Conservation (phyloP, 2,329 filamentous ascomycete species). For the Cladosporium sp. region DNA sequence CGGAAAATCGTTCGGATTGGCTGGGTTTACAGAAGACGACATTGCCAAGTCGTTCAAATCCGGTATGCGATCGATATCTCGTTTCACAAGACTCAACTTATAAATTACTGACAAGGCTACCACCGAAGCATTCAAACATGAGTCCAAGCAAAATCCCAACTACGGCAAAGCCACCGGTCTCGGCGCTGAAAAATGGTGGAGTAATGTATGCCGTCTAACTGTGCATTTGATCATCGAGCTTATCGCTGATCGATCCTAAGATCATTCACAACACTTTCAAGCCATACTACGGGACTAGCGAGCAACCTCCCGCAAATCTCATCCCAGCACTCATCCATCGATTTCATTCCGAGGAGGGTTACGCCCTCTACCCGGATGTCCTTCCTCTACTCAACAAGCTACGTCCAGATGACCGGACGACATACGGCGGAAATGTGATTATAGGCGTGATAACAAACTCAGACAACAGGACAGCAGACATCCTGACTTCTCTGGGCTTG, state of each 20-base stretch:
- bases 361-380: conserved; percentile 44
- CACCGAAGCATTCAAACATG: conserved; percentile 42
- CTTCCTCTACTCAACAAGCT: conserved; percentile 41
- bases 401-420: conserved; percentile 17
- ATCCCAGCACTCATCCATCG: conserved; percentile 44
- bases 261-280: conserved; percentile 51
- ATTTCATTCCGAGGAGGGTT: conserved; percentile 51
- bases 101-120: neutral
- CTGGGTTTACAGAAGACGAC: conserved; percentile 36
- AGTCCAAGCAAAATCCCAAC: conserved; percentile 48
- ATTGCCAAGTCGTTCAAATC: conserved; percentile 35
- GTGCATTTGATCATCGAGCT: too few species aligned
- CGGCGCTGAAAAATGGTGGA: conserved; percentile 53
- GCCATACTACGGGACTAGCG: conserved; percentile 30
- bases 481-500: conserved; percentile 51
- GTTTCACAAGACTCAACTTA: neutral
- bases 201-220: conserved; percentile 40
- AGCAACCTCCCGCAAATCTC: conserved; percentile 29
- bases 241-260: conserved; percentile 28
- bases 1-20: conserved; percentile 46
- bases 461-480: conserved; percentile 51
- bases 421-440: conserved; percentile 27
- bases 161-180: conserved; percentile 51
- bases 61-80: conserved; percentile 23
- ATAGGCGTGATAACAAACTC: conserved; percentile 59